Conservation (phyloP, 192 early-diverging fungal genomes). For the Coemansia sp. region DNA sequence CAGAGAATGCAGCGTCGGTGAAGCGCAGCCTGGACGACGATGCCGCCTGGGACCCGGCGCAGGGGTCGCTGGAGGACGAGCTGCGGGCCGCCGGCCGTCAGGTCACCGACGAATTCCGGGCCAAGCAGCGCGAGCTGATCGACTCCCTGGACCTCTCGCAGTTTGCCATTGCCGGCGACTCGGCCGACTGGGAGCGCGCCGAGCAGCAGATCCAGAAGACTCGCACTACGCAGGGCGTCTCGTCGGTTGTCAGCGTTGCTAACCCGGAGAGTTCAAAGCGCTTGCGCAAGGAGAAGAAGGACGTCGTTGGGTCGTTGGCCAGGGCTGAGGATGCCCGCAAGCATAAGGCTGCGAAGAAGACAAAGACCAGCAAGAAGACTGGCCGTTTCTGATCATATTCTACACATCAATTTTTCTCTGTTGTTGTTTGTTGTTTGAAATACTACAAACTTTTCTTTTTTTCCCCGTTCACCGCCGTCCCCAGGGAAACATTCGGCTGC, state of each 20-base stretch:
- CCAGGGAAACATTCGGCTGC: slow-evolving; percentile 50
- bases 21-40: slow-evolving; percentile 59
- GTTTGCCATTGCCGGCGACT: slow-evolving; percentile 69
- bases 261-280: slow-evolving; percentile 60
- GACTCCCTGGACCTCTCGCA: slow-evolving; percentile 69
- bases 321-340: slow-evolving; percentile 21
- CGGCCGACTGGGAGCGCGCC: slow-evolving; percentile 74
- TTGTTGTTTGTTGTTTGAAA: slow-evolving; percentile 6
- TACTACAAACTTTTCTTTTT: slow-evolving; percentile 16
- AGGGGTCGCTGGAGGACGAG: slow-evolving; percentile 77
- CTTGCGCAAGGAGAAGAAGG: slow-evolving; percentile 33
- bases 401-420: neutral
- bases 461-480: slow-evolving; percentile 7
- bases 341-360: slow-evolving; percentile 35
- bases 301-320: slow-evolving; percentile 26
- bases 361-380: slow-evolving; percentile 49
- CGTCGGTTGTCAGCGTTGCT: slow-evolving; percentile 71
- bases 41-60: slow-evolving; percentile 82
- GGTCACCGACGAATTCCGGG: slow-evolving; percentile 59
- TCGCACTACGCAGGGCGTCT: slow-evolving; percentile 38
- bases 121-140: slow-evolving; percentile 79
- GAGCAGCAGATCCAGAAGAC: slow-evolving; percentile 65
- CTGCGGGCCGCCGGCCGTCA: slow-evolving; percentile 79
- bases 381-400: slow-evolving; percentile 16
- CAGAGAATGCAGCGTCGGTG: slow-evolving; percentile 13